Evolutionary conservation across 2,329 filamentous ascomycete genomes (phyloP).

Genomic region (Hypocreales sp.): DNA sequence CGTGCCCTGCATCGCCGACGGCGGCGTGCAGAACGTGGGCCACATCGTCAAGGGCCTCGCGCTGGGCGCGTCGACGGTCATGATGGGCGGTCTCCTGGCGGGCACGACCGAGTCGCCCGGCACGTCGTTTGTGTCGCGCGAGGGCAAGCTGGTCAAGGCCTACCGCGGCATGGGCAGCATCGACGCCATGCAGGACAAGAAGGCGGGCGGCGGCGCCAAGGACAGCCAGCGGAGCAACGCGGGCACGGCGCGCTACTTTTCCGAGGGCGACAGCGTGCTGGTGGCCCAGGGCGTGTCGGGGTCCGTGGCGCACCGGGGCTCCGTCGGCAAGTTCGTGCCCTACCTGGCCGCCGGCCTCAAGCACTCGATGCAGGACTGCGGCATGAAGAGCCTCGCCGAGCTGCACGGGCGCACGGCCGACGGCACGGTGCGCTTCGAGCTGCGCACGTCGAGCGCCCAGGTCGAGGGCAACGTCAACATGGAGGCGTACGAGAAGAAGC

Average conservation of each 20-base stretch:
- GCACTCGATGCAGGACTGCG: constrained; percentile 94
- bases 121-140: constrained; percentile 87
- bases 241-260: constrained; percentile 95
- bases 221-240: constrained; percentile 74
- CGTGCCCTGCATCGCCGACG: constrained; percentile 94
- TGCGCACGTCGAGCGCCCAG: constrained; percentile 87
- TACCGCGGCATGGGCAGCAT: constrained; percentile 99
- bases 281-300: constrained; percentile 96
- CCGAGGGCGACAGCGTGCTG: constrained; percentile 84
- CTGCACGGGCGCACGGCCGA: constrained; percentile 61
- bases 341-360: constrained; percentile 92
- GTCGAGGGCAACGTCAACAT: constrained; percentile 96
- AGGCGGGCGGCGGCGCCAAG: constrained; percentile 61
- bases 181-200: constrained; percentile 99
- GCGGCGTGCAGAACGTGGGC: constrained; percentile 94
- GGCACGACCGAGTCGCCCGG: constrained; percentile 96
- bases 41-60: constrained; percentile 98
- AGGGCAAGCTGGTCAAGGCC: constrained; percentile 96
- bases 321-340: constrained; percentile 86
- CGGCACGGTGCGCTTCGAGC: constrained; percentile 77
- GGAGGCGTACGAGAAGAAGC: constrained; percentile 99
- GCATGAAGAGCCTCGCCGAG: constrained; percentile 62
- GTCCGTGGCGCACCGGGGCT: constrained; percentile 64
- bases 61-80: constrained; percentile 85
- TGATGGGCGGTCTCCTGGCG: constrained; percentile 97